Conservation (phyloP, 345 rosid species). For the Excoecaria agallocha region DNA sequence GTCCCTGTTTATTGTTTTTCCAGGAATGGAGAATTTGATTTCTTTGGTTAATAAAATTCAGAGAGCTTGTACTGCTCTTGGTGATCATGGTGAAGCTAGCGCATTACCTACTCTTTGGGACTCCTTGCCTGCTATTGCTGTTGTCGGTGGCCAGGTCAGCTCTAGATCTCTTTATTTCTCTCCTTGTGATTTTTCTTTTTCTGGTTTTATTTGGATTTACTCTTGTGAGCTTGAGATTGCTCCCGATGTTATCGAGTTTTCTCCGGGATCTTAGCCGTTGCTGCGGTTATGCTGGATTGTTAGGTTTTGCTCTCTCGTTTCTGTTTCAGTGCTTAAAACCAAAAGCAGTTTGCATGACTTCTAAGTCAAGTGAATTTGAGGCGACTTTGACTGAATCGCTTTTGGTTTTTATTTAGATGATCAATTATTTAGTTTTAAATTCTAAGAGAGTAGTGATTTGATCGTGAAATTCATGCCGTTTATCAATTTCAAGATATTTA, state of each 20-base stretch:
- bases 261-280: background rate
- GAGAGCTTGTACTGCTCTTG: conserved; percentile 99
- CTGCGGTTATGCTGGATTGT: background rate
- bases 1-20: background rate
- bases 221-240: background rate
- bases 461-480: background rate
- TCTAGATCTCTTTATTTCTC: conserved; percentile 12
- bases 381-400: conserved; percentile 2
- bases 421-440: background rate
- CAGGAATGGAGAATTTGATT: conserved; percentile 83
- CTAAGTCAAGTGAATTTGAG: background rate
- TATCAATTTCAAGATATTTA: background rate
- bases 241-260: background rate
- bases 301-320: background rate
- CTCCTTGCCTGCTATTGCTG: conserved; percentile 92
- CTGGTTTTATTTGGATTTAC: background rate
- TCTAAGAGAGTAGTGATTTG: background rate
- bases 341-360: background rate
- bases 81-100: conserved; percentile 87
- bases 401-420: background rate
- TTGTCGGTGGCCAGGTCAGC: conserved; percentile 97
- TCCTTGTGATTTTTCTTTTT: conserved; percentile 5
- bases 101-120: conserved; percentile 99
- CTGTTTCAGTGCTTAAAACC: background rate
- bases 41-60: conserved; percentile 92